Conservation (phyloP, 495 filamentous ascomycete species). For the Tuber brumale region DNA sequence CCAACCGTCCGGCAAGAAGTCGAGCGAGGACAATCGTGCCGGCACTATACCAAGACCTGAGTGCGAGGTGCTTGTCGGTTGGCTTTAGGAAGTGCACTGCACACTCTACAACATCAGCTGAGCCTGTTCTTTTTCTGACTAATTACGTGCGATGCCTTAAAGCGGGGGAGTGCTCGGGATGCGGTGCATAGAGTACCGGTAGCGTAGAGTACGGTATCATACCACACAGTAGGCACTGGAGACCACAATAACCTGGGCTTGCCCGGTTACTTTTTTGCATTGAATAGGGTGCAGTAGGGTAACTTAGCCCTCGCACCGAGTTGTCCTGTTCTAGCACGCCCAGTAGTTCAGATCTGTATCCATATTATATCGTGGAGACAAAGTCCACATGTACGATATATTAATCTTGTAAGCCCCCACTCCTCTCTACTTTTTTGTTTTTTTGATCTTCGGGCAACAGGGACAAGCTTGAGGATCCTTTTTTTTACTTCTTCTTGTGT, state of each 20-base stretch:
- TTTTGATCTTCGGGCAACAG: not conserved
- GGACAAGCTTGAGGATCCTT: not conserved
- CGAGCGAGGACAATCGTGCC: not conserved
- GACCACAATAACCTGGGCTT: not conserved
- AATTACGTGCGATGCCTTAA: not conserved
- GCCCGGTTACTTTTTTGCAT: not conserved
- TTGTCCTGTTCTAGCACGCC: not conserved
- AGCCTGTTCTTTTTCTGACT: not conserved
- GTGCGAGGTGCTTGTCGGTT: not conserved
- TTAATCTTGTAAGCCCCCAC: not conserved
- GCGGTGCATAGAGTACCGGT: too few species aligned
- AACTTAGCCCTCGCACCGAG: not conserved
- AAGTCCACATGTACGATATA: not conserved
- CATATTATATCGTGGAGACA: not conserved
- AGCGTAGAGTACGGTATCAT: not conserved
- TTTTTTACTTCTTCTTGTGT: constrained; percentile 4
- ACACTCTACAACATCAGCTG: not conserved
- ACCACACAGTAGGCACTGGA: not conserved
- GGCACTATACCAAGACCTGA: not conserved
- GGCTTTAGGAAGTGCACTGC: not conserved
- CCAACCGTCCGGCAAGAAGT: not conserved
- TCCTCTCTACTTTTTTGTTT: not conserved
- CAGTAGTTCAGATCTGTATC: not conserved
- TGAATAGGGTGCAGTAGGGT: not conserved
- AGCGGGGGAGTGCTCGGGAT: not conserved